Evolutionary conservation across 345 rosid species (phyloP).

Genomic region (Eucalyptus dawsonii): DNA sequence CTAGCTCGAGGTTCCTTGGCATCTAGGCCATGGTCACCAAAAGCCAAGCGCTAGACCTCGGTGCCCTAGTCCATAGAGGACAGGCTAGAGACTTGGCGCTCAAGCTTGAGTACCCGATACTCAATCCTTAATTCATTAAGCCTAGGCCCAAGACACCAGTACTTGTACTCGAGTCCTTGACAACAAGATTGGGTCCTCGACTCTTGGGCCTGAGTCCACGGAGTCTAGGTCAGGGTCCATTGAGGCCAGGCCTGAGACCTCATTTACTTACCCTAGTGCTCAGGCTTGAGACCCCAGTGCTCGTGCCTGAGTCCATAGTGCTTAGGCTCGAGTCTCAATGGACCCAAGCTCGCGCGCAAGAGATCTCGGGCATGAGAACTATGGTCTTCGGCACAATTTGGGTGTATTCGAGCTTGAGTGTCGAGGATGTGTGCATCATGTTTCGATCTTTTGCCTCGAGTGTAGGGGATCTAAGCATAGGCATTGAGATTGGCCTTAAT

Average conservation of each 20-base stretch:
- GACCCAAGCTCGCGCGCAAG: background rate
- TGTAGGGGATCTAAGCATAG: background rate
- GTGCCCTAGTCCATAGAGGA: background rate
- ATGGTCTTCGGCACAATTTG: background rate
- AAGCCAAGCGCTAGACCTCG: background rate
- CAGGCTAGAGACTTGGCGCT: background rate
- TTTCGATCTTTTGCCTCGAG: background rate
- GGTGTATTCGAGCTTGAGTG: background rate
- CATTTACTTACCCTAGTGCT: background rate
- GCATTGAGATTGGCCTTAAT: background rate
- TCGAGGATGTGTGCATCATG: background rate
- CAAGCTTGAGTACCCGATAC: background rate
- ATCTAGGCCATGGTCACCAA: background rate
- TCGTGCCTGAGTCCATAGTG: background rate
- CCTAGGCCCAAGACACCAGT: background rate
- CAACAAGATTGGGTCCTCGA: background rate
- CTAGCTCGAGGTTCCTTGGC: background rate
- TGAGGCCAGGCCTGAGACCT: accelerated
- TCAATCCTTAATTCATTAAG: background rate
- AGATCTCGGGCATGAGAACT: background rate
- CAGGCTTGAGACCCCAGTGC: background rate
- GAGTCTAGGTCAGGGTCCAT: too few relatives aligned
- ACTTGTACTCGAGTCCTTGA: background rate
- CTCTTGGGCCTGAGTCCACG: background rate
- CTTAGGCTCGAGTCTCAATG: background rate